Conservation (phyloP, 2,329 filamentous ascomycete species). For the Metarhizium rileyi region DNA sequence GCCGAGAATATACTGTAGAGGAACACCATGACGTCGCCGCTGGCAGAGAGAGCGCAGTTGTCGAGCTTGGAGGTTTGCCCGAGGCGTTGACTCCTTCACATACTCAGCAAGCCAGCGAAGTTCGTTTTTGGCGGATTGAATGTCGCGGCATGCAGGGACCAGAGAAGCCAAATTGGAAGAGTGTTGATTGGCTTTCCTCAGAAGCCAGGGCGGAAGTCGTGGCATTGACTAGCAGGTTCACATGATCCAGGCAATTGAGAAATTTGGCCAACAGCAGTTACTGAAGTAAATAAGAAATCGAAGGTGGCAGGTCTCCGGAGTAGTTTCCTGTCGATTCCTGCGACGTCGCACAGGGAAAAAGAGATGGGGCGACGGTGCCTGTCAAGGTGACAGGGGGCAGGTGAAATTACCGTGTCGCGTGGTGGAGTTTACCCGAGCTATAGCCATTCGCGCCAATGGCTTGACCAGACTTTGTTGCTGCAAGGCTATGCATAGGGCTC, state of each 20-base stretch:
- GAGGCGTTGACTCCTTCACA: constrained; percentile 24
- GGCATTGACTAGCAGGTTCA: constrained; percentile 38
- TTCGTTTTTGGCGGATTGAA: constrained; percentile 57
- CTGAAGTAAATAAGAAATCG: background rate
- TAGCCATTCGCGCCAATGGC: constrained; percentile 15
- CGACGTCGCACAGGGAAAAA: background rate
- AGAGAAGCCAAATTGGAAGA: constrained; percentile 50
- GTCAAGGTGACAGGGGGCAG: background rate
- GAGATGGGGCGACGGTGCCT: background rate
- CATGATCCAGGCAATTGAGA: background rate
- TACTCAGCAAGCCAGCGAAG: constrained; percentile 64
- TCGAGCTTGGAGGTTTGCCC: constrained; percentile 5
- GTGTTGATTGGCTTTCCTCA: constrained; percentile 42
- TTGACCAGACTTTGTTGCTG: background rate
- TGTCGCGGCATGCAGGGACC: constrained; percentile 52
- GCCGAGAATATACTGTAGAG: constrained; percentile 83
- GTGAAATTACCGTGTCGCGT: background rate
- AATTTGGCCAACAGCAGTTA: background rate
- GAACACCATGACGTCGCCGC: constrained; percentile 51
- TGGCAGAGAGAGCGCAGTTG: constrained; percentile 33
- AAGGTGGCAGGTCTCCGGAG: background rate
- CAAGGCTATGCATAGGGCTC: no score
- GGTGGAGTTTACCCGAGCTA: constrained; percentile 18
- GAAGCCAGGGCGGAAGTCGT: constrained; percentile 48
- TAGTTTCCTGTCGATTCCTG: background rate